Evolutionary conservation across 208 protist species (phyloP), one percentile per base, ranked within the genome.

Genomic region (Trypanosoma caninum): DNA sequence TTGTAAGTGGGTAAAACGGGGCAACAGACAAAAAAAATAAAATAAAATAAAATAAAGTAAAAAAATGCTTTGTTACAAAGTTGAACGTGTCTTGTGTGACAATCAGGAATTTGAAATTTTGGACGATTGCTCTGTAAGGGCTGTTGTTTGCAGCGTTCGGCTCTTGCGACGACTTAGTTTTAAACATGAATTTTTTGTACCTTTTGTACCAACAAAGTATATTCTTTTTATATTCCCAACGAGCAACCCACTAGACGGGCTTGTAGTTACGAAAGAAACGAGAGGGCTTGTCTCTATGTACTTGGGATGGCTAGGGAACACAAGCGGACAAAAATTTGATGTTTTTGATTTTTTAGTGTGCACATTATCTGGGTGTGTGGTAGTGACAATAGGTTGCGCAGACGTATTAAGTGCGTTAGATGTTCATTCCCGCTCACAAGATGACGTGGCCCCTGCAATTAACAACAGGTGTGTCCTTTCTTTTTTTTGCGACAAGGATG

Each of bases 141-240:
- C 45, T n/a, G 38, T 69, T 18, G 37, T 78, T 2, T 79, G 89
- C 14, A 34, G 69, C 1, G 57, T 95, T 9, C 73, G 77, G 13
- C 59, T 95, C 10, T 53, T 90, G 28, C 83, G 89, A 20, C 53
- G 68, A 41, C 62, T 68, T 38, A 66, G 38, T n/a, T 88, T 80
- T 42, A 95, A 93, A 59, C 72, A 74, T 22, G 71, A 82, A 34
- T 80, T 87, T 38, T 83, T 95, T 31, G 78, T 79, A 5, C 89
- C 89, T 3, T 84, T 90, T 40, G 60, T 91, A 13, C 83, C 89
- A 11, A 91, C 84, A 34, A 74, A 64, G 25, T 60, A 79, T 23
- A 60, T 87, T 16, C 68, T 93, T 23, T 50, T 95, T 2, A 22
- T 88, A 18, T 89, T 93, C 50, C 89, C 83, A 9, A 73, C 84